These are phyloP conservation scores for Ustilago loliicola DNA, from an alignment of 1,284 basidiomycete species.

Conservation along the genomic window DNA sequence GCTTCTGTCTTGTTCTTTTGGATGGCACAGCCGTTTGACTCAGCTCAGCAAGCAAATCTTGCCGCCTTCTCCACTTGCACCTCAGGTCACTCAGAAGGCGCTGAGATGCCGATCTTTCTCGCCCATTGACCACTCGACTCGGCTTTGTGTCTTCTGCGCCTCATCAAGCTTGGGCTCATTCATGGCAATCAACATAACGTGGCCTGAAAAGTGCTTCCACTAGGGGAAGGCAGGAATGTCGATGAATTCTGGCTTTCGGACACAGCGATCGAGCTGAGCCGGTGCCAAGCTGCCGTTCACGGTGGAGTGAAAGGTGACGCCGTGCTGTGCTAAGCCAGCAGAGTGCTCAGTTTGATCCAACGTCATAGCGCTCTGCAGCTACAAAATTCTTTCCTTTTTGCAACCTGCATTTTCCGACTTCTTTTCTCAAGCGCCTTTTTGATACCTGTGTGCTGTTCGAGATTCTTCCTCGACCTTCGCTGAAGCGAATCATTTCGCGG, in stretches of 20 bases:
- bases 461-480: constrained; percentile 36
- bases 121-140: neutral
- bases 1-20: constrained; percentile 6
- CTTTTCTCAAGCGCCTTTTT: neutral
- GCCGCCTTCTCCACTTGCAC: constrained; percentile 4
- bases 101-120: too few species aligned
- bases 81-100: neutral
- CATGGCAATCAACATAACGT: too few species aligned
- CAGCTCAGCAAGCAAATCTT: constrained; percentile 30
- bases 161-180: neutral
- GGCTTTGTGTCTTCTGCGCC: neutral
- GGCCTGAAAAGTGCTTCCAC: too few species aligned
- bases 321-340: constrained; percentile 13
- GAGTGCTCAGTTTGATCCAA: constrained; percentile 1
- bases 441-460: constrained; percentile 15
- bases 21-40: constrained; percentile 15
- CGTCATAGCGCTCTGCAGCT: neutral
- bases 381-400: constrained; percentile 1
- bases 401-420: constrained; percentile 6
- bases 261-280: constrained; percentile 17
- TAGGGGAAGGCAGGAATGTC: neutral
- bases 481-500: neutral
- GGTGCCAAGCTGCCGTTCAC: constrained; percentile 5
- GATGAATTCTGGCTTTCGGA: constrained; percentile 2
- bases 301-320: neutral